These are phyloP conservation scores for Xylariales sp. DNA, from an alignment of 2,329 filamentous ascomycete species.

Conservation along the genomic window DNA sequence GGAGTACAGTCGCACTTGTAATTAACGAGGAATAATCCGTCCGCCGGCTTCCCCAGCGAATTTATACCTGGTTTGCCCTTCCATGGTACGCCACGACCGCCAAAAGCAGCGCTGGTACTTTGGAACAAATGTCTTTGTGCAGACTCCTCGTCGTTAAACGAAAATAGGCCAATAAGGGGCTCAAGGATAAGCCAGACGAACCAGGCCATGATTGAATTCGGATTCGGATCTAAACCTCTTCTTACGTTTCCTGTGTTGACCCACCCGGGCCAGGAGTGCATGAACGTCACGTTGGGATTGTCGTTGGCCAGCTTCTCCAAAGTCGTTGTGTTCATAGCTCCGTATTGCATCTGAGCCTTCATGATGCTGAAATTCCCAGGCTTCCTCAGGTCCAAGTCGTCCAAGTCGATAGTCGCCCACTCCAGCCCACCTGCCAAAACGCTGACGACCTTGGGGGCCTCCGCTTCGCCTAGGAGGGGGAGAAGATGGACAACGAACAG, in stretches of 20 bases:
- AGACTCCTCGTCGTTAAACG: constrained; percentile 25
- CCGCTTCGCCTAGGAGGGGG: constrained; percentile 29
- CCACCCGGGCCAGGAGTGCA: constrained; percentile 31
- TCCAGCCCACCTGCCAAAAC: constrained; percentile 31
- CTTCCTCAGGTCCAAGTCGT: constrained; percentile 30
- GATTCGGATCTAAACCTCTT: constrained; percentile 22
- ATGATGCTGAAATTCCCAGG: constrained; percentile 25
- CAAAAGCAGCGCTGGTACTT: constrained; percentile 31
- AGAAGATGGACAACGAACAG: constrained; percentile 35
- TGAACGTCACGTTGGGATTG: constrained; percentile 27
- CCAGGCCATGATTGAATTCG: constrained; percentile 23
- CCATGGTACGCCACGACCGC: constrained; percentile 29
- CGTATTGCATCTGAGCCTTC: constrained; percentile 27
- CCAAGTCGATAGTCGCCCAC: constrained; percentile 19
- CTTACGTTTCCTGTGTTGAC: constrained; percentile 31
- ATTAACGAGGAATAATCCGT: constrained; percentile 30
- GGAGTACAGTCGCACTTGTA: constrained; percentile 26
- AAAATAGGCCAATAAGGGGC: constrained; percentile 25
- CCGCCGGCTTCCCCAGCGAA: constrained; percentile 17
- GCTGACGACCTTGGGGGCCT: constrained; percentile 29
- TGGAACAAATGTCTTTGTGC: constrained; percentile 31
- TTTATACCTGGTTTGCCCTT: constrained; percentile 25
- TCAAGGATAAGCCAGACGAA: constrained; percentile 28
- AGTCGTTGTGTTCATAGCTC: constrained; percentile 25
- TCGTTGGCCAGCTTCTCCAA: constrained; percentile 28